These are phyloP conservation scores for Asterochloris sp. DNA, from an alignment of 139 green algal genomes.

Conservation along the genomic window DNA sequence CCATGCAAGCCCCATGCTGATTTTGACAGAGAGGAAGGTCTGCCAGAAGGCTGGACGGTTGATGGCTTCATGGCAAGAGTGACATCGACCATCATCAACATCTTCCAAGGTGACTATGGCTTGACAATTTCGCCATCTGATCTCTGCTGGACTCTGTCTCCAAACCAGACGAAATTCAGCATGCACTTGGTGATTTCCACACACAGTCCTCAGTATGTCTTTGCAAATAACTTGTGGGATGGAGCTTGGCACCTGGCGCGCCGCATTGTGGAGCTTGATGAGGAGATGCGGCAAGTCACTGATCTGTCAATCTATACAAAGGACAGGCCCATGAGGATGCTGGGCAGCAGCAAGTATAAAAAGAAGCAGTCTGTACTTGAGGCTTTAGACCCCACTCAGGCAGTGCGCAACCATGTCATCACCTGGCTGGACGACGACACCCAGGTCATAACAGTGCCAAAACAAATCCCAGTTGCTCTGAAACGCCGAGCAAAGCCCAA, in stretches of 20 bases:
- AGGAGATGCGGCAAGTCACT: slow-evolving; percentile 11
- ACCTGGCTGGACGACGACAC: neutral
- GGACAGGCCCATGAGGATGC: slow-evolving; percentile 19
- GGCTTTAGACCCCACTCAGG: neutral
- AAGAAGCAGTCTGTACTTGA: slow-evolving; percentile 14
- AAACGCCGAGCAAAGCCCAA: neutral
- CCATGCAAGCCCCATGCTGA: slow-evolving; percentile 23
- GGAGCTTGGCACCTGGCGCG: slow-evolving; percentile 23
- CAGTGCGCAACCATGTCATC: neutral
- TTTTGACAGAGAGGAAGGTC: neutral
- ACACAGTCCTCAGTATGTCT: slow-evolving; percentile 19
- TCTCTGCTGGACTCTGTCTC: slow-evolving; percentile 11
- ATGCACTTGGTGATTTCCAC: slow-evolving; percentile 25
- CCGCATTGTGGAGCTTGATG: slow-evolving; percentile 19
- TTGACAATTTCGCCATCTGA: neutral
- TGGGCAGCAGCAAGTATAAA: slow-evolving; percentile 16
- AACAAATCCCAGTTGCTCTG: slow-evolving; percentile 1
- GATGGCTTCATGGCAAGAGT: neutral
- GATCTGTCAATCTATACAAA: slow-evolving; percentile 21
- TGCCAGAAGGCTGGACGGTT: neutral
- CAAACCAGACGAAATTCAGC: slow-evolving; percentile 17
- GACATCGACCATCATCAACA: neutral
- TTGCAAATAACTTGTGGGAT: slow-evolving; percentile 20
- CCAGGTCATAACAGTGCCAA: neutral
- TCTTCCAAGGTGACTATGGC: slow-evolving; percentile 1